These are phyloP conservation scores for Xylaria palmicola DNA, from an alignment of 495 filamentous ascomycete species.

Conservation along the genomic window DNA sequence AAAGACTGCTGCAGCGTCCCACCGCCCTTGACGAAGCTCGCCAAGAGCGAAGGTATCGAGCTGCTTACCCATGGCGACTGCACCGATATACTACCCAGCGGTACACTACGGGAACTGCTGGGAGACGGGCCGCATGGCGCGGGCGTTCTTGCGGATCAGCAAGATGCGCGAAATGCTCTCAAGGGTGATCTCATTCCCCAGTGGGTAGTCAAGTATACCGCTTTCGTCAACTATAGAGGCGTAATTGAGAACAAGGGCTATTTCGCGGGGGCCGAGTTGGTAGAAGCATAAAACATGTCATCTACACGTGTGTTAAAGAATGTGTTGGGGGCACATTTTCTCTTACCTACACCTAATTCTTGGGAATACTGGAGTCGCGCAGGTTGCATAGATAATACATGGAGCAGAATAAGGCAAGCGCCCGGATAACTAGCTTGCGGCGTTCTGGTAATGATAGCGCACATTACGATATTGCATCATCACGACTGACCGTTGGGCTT, in stretches of 20 bases:
- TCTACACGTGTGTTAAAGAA: too few species aligned
- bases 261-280: constrained; percentile 78
- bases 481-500: neutral
- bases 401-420: neutral
- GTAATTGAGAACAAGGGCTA: constrained; percentile 99
- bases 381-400: constrained; percentile 11
- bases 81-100: constrained; percentile 82
- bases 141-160: constrained; percentile 60
- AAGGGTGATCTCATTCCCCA: constrained; percentile 77
- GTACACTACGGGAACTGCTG: constrained; percentile 78
- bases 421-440: neutral
- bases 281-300: constrained; percentile 23
- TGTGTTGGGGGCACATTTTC: too few species aligned
- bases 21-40: constrained; percentile 78
- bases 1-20: constrained; percentile 96
- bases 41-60: constrained; percentile 81
- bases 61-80: constrained; percentile 93
- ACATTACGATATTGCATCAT: constrained; percentile 13
- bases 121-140: constrained; percentile 65
- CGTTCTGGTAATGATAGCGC: constrained; percentile 1
- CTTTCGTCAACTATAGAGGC: constrained; percentile 92
- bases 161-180: constrained; percentile 49
- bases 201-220: constrained; percentile 98
- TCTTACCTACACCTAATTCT: neutral
- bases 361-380: constrained; percentile 1